Evolutionary conservation across 1,284 basidiomycete genomes (phyloP), one percentile per base, ranked within the genome.

Genomic region (Cutaneotrichosporon arboriforme): DNA sequence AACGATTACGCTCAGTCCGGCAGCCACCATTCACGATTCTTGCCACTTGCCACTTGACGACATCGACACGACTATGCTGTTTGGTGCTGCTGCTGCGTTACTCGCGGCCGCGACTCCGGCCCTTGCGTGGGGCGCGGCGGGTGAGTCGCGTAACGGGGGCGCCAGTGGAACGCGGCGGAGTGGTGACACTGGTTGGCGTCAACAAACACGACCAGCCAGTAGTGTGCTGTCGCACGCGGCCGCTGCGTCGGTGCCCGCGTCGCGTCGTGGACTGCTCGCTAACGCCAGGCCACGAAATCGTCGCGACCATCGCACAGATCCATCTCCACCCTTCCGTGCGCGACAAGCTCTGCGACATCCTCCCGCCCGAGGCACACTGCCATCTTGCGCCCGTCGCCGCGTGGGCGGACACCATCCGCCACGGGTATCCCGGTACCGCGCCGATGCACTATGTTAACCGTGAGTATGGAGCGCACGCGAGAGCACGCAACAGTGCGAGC

Each of bases 281-380:
- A 21, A 34, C 45, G 5, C 26, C 66, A 81, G 90, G 91, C 14
- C 91, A 96, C 63, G 87, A 93, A 76, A 87, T 94, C 43, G 83
- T 91, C 1, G 92, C 90, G 2, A 92, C 90, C 5, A 90, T 97
- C 53, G 91, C 92, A 0, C 88, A 96, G 71, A 88, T 91, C 51
- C 84, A 94, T 70, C 80, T 96, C 4, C 83, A 90, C 67, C 88
- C 88, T 0, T 77, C 77, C 2, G 85, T 87, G 1, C 79, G 85
- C 49, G 79, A 83, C 8, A 79, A 79, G 41, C 77, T 96, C 48
- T 91, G 88, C 65, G 72, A 61, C 14, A 77, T 81, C 54, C 83
- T 93, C 59, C 82, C 83, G 54, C 72, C 73, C 40, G 78, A 80
- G 47, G 72, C 76, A 4, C 66, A 73, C n/a, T 90, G 90, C 68